A percentile compares a stretch with the other conserved stretches of the same genome.
These are phyloP conservation scores for Citrus medica DNA, from an alignment of 345 rosid genomes.

Conservation along the genomic window DNA sequence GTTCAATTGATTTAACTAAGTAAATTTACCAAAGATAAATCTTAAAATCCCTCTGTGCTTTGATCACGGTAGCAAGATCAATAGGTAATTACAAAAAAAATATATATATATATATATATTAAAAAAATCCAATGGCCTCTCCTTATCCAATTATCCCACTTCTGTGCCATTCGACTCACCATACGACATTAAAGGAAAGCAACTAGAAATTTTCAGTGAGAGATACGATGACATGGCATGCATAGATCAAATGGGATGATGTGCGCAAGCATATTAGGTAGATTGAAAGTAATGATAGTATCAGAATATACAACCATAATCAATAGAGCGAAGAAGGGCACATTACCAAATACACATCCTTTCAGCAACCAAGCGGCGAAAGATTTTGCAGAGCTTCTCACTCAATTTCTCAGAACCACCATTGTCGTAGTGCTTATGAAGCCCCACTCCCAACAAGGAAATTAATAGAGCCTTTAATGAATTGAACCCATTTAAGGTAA, in stretches of 20 bases:
- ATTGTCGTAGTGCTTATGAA: not conserved
- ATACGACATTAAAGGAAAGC: not conserved
- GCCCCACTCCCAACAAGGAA: not conserved
- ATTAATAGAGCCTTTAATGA: slow-evolving; percentile 11
- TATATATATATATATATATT: not conserved
- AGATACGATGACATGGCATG: slow-evolving; percentile 4
- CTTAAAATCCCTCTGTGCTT: not conserved
- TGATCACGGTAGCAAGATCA: not conserved
- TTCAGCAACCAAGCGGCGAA: not conserved
- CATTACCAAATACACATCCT: slow-evolving; percentile 6
- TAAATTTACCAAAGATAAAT: not conserved
- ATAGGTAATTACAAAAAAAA: not conserved
- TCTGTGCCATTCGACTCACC: not conserved
- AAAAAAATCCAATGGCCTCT: not conserved
- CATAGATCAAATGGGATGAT: slow-evolving; percentile 11
- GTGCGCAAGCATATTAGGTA: not conserved
- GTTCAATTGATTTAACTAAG: not conserved
- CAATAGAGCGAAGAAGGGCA: not conserved
- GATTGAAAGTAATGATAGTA: not conserved
- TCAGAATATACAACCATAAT: not conserved
- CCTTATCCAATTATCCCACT: not conserved
- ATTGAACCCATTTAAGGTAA: slow-evolving; percentile 15
- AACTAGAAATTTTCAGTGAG: not conserved
- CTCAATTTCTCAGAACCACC: slow-evolving; percentile 3
- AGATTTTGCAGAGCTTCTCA: slow-evolving; percentile 4